Evolutionary conservation across 345 rosid species (phyloP), one percentile per base, ranked within the genome.

Genomic region (Lepidium aucheri): DNA sequence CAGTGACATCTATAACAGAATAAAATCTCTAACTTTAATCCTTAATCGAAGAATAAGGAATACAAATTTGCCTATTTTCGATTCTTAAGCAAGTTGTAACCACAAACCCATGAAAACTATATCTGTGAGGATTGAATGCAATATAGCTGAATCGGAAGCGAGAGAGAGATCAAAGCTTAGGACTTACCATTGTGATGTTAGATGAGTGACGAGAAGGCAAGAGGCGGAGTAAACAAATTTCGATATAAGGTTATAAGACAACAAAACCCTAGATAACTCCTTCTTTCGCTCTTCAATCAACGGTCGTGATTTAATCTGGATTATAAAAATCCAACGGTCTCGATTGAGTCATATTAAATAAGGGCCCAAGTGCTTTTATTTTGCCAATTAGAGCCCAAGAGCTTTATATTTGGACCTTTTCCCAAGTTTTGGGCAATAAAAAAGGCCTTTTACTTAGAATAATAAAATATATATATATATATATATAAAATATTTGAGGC

Each of bases 231-330:
- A 20, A 63, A 53, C 40, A 15, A 24, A 24, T 22, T 61, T 39
- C 38, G 15, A 20, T 35, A 45, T 10, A 39, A 39, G 16, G 6
- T 75, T 54, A 26, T 38, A 36, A 30, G 10, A 63, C 74, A 69
- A 63, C 74, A 69, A 80, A 79, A 76, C 78, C 84, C 81, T 77
- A 80, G 63, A 62, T 0, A 5, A 20, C 34, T 53, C 40, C 74
- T 20, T 51, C 24, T 53, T 61, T 46, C 50, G 51, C 58, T 40
- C 16, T 55, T 4, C 17, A 38, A 63, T 64, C 64, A 33, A 80
- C 75, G 80, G 77, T 41, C 52, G 40, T 1, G 67, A 70, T 53
- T 41, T 34, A 28, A 11, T 44, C 1, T 70, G 56, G 41, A 47
- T 15, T 44, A 1, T 0, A 12, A 2, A 2, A 6, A 22, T 40